Percentiles rank a stretch among this genome's conserved stretches.
phyloP scores from a whole-genome alignment of 805 yeast species.

The Candida insectalens region DNA sequence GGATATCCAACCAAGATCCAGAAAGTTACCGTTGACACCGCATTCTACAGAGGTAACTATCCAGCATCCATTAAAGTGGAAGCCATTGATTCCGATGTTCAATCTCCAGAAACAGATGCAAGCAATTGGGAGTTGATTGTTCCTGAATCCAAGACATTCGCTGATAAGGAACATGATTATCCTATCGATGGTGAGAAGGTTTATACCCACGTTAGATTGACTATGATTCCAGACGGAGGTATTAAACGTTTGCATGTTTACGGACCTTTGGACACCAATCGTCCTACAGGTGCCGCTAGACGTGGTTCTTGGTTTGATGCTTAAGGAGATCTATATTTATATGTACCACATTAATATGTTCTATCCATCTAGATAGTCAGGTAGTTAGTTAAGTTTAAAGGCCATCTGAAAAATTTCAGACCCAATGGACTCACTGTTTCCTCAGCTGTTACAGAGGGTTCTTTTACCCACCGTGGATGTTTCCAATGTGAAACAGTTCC shows the following conservation, averaged over 20 bases:
- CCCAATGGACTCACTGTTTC: constrained; percentile 15
- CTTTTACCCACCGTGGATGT: background rate
- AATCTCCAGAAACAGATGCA: constrained; percentile 31
- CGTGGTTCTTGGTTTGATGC: background rate
- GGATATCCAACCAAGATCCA: constrained; percentile 56
- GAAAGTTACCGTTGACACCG: constrained; percentile 74
- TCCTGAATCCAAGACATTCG: constrained; percentile 61
- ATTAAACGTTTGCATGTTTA: constrained; percentile 81
- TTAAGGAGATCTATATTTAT: background rate
- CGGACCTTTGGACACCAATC: constrained; percentile 37
- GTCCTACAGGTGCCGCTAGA: no score
- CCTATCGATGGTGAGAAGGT: constrained; percentile 21
- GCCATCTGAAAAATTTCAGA: background rate
- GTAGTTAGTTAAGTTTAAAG: no score
- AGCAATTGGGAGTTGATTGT: constrained; percentile 58
- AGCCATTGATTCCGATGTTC: constrained; percentile 32
- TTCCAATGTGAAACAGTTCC: background rate
- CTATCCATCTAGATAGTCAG: no score
- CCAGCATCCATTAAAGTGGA: constrained; percentile 75
- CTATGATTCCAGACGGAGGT: constrained; percentile 95
- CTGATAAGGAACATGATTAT: constrained; percentile 71
- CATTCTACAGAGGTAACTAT: constrained; percentile 89
- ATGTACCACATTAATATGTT: no score
- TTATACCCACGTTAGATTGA: constrained; percentile 64
- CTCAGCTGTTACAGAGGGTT: constrained; percentile 22